These are phyloP conservation scores for Phytophthora boehmeriae DNA, from an alignment of 352 stramenopile species.

Conservation along the genomic window DNA sequence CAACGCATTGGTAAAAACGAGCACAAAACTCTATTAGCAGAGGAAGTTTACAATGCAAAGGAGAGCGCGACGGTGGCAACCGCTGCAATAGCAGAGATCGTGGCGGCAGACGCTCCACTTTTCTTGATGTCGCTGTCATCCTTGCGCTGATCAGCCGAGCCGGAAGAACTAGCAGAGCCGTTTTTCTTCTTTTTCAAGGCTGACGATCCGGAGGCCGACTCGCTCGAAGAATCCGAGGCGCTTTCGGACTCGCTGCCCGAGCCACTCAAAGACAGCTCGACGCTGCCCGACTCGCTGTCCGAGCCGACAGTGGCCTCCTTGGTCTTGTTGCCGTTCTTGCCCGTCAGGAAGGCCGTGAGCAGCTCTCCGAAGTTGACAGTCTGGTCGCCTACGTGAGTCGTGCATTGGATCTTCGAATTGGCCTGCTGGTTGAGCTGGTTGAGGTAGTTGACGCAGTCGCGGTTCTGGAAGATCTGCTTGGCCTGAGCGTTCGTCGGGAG, in stretches of 20 bases:
- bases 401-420: slow-evolving; percentile 62
- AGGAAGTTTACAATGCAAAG: slow-evolving; percentile 28
- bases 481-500: slow-evolving; percentile 57
- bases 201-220: slow-evolving; percentile 10
- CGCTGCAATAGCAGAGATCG: slow-evolving; percentile 18
- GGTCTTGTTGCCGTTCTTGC: slow-evolving; percentile 68
- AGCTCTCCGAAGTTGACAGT: slow-evolving; percentile 47
- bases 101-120: slow-evolving; percentile 15
- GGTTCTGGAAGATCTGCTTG: slow-evolving; percentile 46
- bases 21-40: slow-evolving; percentile 31
- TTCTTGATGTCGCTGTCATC: slow-evolving; percentile 14
- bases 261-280: slow-evolving; percentile 20
- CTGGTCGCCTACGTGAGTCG: slow-evolving; percentile 41
- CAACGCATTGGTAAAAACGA: slow-evolving; percentile 3
- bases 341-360: slow-evolving; percentile 55
- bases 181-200: slow-evolving; percentile 10
- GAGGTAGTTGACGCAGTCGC: slow-evolving; percentile 66
- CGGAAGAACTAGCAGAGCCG: background rate
- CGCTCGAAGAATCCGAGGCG: slow-evolving; percentile 5
- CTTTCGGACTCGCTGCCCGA: slow-evolving; percentile 6
- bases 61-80: slow-evolving; percentile 18
- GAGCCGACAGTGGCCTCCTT: slow-evolving; percentile 27
- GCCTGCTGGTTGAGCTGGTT: slow-evolving; percentile 72
- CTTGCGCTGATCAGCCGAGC: slow-evolving; percentile 10
- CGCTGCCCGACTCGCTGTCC: slow-evolving; percentile 33